Conservation (phyloP, 2,329 filamentous ascomycete species). For the Fusarium mundagurra region DNA sequence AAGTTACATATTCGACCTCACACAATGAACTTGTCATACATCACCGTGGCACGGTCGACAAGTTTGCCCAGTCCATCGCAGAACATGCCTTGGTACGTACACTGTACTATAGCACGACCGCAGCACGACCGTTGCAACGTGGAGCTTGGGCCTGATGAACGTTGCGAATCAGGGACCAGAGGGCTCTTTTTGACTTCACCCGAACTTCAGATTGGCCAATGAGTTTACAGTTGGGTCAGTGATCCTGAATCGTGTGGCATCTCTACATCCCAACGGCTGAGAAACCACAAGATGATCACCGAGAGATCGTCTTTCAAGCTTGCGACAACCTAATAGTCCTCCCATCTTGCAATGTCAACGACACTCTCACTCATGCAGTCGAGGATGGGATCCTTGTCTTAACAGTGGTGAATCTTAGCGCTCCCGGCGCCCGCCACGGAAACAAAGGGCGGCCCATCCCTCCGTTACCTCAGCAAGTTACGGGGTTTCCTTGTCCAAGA, state of each 20-base stretch:
- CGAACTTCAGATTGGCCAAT: constrained; percentile 31
- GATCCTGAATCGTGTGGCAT: constrained; percentile 36
- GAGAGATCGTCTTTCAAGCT: background rate
- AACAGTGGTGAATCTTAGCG: constrained; percentile 31
- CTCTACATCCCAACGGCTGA: constrained; percentile 2
- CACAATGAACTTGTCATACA: constrained; percentile 44
- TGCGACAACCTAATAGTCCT: background rate
- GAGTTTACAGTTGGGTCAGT: background rate
- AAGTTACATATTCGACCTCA: constrained; percentile 20
- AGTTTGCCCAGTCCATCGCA: constrained; percentile 20
- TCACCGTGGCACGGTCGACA: constrained; percentile 17
- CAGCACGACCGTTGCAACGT: constrained; percentile 32
- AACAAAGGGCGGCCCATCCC: constrained; percentile 29
- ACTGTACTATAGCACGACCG: constrained; percentile 18
- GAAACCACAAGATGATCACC: constrained; percentile 1
- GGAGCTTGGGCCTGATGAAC: constrained; percentile 24
- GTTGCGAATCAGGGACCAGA: constrained; percentile 33
- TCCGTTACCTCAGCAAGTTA: constrained; percentile 15
- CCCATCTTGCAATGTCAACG: constrained; percentile 13
- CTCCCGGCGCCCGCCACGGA: constrained; percentile 26
- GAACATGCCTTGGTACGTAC: constrained; percentile 17
- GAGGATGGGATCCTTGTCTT: constrained; percentile 26
- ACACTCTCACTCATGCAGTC: constrained; percentile 15
- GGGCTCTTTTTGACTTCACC: constrained; percentile 30
- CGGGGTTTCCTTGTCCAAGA: constrained; percentile 27